A percentile compares a stretch with the other conserved stretches of the same genome.
These are phyloP conservation scores for Talaromyces marneffei DNA, from an alignment of 2,329 filamentous ascomycete genomes.

Conservation along the genomic window DNA sequence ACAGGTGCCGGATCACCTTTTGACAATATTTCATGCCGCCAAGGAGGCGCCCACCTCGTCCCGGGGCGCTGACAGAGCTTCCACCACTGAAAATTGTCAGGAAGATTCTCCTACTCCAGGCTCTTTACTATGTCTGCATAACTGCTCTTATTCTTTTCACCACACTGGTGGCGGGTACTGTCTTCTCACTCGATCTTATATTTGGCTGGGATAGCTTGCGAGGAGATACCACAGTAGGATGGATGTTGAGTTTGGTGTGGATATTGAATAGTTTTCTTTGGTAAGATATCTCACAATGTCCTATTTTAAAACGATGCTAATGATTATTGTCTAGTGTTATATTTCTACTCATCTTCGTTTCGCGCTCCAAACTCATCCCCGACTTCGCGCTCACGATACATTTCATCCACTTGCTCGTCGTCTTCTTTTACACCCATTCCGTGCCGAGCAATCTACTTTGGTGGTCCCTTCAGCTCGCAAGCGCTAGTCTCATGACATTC, in stretches of 20 bases:
- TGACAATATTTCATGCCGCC: constrained; percentile 31
- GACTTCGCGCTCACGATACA: constrained; percentile 92
- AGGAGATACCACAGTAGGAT: constrained; percentile 63
- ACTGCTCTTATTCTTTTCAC: constrained; percentile 61
- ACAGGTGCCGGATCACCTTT: neutral
- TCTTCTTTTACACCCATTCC: constrained; percentile 69
- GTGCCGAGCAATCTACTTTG: constrained; percentile 76
- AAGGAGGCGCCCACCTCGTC: constrained; percentile 56
- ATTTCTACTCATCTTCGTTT: constrained; percentile 74
- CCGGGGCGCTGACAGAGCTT: constrained; percentile 61
- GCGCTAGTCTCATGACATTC: constrained; percentile 58
- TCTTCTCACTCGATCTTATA: constrained; percentile 54
- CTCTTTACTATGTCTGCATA: constrained; percentile 59
- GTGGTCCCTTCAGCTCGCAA: constrained; percentile 67
- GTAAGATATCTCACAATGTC: constrained; percentile 44
- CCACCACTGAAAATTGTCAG: constrained; percentile 61
- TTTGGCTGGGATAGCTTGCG: constrained; percentile 59
- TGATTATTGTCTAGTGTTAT: constrained; percentile 57
- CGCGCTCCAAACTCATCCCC: constrained; percentile 85
- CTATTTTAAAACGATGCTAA: neutral
- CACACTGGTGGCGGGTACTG: constrained; percentile 58
- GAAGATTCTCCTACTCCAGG: constrained; percentile 61
- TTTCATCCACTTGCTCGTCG: constrained; percentile 71
- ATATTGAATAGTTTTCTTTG: constrained; percentile 59
- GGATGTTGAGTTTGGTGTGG: constrained; percentile 64